Conservation (phyloP, 2,329 filamentous ascomycete species). For the Teratosphaeria pseudoeucalypti region DNA sequence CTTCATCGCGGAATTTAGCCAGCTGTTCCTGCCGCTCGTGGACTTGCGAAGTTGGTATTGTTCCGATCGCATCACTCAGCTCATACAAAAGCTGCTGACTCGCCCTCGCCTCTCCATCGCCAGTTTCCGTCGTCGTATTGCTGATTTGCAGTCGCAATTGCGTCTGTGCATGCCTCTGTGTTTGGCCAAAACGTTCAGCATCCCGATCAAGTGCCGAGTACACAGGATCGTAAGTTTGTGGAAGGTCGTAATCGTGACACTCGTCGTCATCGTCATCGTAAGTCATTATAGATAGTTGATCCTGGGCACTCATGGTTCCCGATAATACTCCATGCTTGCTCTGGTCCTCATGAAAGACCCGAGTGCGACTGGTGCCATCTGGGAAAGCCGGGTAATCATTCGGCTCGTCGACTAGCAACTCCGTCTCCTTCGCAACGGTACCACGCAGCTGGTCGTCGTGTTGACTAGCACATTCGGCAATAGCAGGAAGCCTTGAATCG, state of each 20-base stretch:
- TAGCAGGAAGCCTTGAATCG: not conserved
- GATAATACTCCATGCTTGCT: not conserved
- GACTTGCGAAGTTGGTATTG: not conserved
- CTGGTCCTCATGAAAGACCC: not conserved
- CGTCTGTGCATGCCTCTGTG: conserved; percentile 7
- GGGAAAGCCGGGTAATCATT: not conserved
- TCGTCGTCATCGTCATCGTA: conserved; percentile 2
- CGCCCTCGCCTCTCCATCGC: not conserved
- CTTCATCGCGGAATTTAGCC: not conserved
- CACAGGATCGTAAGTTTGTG: conserved; percentile 13
- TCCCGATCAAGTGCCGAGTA: conserved; percentile 16
- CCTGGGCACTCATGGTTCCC: not conserved
- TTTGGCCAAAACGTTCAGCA: conserved; percentile 10
- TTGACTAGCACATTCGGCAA: not conserved
- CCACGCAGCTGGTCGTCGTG: not conserved
- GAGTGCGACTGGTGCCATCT: not conserved
- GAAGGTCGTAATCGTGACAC: conserved; percentile 2
- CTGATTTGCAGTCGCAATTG: conserved; percentile 1
- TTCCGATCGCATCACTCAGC: not conserved
- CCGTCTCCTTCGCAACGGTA: not conserved
- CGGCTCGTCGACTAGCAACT: not conserved
- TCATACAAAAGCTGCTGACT: conserved; percentile 1
- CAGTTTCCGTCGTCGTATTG: conserved; percentile 1
- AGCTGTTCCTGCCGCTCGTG: not conserved
- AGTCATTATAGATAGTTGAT: not conserved